phyloP scores from a whole-genome alignment of 805 yeast genomes.

The Hanseniaspora valbyensis region DNA sequence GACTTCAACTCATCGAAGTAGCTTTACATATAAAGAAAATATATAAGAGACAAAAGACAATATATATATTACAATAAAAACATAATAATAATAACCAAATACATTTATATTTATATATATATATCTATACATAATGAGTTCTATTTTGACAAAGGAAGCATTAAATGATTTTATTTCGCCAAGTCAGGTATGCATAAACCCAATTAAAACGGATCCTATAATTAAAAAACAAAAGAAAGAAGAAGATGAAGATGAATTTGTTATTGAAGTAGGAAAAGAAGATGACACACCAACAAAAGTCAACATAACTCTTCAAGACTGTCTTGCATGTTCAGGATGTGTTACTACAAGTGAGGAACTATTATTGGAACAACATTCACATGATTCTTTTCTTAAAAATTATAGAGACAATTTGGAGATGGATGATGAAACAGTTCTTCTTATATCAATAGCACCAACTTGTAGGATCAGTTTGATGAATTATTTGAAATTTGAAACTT shows the following conservation, averaged over 20 bases:
- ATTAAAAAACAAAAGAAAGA: no score
- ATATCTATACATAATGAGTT: conserved; percentile 62
- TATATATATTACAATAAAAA: background rate
- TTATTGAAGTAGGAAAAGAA: conserved; percentile 57
- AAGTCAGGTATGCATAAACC: conserved; percentile 89
- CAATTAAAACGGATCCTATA: conserved; percentile 29
- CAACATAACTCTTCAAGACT: conserved; percentile 79
- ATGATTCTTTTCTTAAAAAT: conserved; percentile 60
- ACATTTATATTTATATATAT: background rate
- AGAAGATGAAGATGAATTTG: conserved; percentile 43
- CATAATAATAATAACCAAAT: background rate
- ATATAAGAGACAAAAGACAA: no score
- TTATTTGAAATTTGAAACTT: conserved; percentile 40
- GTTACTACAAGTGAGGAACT: conserved; percentile 96
- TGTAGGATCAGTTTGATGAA: conserved; percentile 70
- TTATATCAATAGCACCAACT: conserved; percentile 76
- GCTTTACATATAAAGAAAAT: no score
- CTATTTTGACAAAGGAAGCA: conserved; percentile 78
- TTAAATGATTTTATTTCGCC: conserved; percentile 90
- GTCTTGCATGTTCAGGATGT: conserved; percentile 94
- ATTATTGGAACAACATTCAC: conserved; percentile 80
- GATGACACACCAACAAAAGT: conserved; percentile 49
- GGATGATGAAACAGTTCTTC: conserved; percentile 38
- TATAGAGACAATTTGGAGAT: conserved; percentile 27
- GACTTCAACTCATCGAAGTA: no score